A percentile compares a stretch with the other conserved stretches of the same genome.
phyloP scores from a whole-genome alignment of 345 rosid genomes.

The Populus ilicifolia region DNA sequence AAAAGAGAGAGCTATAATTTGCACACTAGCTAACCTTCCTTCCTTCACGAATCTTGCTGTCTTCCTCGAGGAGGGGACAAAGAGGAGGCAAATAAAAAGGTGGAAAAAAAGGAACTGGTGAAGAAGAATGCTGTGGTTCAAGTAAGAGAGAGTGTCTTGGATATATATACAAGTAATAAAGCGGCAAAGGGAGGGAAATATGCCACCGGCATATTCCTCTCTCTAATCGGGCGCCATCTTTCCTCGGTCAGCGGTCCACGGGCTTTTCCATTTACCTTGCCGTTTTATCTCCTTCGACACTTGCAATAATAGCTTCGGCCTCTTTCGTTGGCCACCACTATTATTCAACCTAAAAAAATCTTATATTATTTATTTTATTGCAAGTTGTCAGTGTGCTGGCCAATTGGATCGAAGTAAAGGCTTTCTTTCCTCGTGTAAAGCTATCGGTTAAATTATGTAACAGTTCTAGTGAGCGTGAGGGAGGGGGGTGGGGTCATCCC shows the following conservation, averaged over 20 bases:
- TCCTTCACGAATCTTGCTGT: not conserved
- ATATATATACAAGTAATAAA: not conserved
- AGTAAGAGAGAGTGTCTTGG: not conserved
- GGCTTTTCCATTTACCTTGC: not conserved
- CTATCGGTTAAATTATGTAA: too few species aligned
- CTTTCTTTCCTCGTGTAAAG: too few species aligned
- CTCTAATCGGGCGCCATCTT: not conserved
- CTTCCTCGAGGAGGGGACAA: not conserved
- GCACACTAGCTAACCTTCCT: not conserved
- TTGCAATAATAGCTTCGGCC: too few species aligned
- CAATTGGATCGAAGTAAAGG: too few species aligned
- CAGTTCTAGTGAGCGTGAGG: too few species aligned
- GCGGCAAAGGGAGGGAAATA: not conserved
- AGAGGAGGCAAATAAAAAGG: not conserved
- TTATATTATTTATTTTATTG: too few species aligned
- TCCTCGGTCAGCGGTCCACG: not conserved
- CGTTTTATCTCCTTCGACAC: not conserved
- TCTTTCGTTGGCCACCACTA: too few species aligned
- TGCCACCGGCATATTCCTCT: not conserved
- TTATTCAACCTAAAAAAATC: too few species aligned
- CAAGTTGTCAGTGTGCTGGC: too few species aligned
- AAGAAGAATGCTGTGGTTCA: not conserved
- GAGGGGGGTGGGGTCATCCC: too few species aligned
- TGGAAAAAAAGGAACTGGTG: not conserved
- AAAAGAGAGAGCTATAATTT: not conserved